These are phyloP conservation scores for Sicyos edulis DNA, from an alignment of 306 rosid genomes.

Conservation along the genomic window DNA sequence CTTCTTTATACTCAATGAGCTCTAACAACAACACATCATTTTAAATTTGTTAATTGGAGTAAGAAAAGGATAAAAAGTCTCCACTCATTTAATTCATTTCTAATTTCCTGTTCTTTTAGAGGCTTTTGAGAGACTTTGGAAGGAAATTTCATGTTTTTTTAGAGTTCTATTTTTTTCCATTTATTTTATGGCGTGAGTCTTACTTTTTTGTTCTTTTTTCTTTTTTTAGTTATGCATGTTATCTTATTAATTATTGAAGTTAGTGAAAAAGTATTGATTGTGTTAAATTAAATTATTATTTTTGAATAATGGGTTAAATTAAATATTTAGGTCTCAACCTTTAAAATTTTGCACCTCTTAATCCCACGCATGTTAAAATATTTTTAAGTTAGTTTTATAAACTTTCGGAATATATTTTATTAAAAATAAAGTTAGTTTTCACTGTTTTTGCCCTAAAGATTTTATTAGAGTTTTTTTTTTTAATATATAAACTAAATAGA, in stretches of 20 bases:
- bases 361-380: no score
- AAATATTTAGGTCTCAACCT: no score
- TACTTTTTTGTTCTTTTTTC: background rate
- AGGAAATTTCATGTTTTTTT: background rate
- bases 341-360: no score
- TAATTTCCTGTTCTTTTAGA: background rate
- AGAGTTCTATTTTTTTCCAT: background rate
- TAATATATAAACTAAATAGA: no score
- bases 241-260: background rate
- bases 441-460: no score
- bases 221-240: background rate
- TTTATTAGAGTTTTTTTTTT: no score
- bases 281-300: no score
- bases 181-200: no score
- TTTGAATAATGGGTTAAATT: no score
- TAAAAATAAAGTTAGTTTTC: no score
- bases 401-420: no score
- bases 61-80: background rate
- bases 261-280: background rate
- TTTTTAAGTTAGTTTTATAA: no score
- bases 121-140: background rate
- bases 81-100: background rate
- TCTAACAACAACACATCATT: background rate
- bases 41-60: background rate
- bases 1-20: background rate